Evolutionary conservation across 1,139 yeast genomes (phyloP).

Genomic region (Zhuliangozyma parablackwelliae): DNA sequence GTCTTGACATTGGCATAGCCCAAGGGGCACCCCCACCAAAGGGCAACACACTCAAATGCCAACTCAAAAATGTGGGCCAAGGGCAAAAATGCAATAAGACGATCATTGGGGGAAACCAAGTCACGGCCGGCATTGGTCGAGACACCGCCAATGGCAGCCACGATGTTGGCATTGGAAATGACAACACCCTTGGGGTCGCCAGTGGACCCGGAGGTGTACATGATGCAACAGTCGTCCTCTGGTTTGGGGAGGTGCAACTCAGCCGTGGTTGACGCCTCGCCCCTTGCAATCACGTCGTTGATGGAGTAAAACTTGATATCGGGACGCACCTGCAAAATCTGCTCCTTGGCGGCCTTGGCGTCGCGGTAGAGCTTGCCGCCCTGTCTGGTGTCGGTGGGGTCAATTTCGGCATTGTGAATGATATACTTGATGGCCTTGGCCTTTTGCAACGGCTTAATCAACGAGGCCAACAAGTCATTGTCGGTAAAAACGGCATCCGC

Average conservation of each 20-base stretch:
- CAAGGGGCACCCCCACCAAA: conserved; percentile 86
- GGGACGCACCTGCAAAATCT: conserved; percentile 65
- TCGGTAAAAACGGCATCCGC: conserved; percentile 81
- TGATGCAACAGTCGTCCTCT: conserved; percentile 81
- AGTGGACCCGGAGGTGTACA: conserved; percentile 98
- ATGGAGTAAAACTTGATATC: conserved; percentile 64
- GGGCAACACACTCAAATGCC: conserved; percentile 71
- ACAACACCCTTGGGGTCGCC: conserved; percentile 98
- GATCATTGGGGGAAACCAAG: conserved; percentile 51
- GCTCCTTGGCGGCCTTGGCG: conserved; percentile 55
- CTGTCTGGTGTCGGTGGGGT: conserved; percentile 58
- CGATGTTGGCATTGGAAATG: conserved; percentile 67
- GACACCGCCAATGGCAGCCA: conserved; percentile 85
- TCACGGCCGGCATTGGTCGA: conserved; percentile 56
- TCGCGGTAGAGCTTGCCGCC: conserved; percentile 53
- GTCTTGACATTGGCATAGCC: conserved; percentile 96
- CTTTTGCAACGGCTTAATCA: conserved; percentile 67
- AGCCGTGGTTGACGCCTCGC: conserved; percentile 39
- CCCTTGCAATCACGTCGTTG: conserved; percentile 64
- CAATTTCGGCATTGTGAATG: conserved; percentile 65
- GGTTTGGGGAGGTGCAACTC: conserved; percentile 54
- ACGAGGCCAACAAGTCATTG: conserved; percentile 60
- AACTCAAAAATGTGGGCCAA: conserved; percentile 94
- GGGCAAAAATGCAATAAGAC: conserved; percentile 85
- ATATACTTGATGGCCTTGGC: conserved; percentile 62